Evolutionary conservation across 1,284 basidiomycete genomes (phyloP), one percentile per base, ranked within the genome.

Genomic region (Marasmius tenuissimus): DNA sequence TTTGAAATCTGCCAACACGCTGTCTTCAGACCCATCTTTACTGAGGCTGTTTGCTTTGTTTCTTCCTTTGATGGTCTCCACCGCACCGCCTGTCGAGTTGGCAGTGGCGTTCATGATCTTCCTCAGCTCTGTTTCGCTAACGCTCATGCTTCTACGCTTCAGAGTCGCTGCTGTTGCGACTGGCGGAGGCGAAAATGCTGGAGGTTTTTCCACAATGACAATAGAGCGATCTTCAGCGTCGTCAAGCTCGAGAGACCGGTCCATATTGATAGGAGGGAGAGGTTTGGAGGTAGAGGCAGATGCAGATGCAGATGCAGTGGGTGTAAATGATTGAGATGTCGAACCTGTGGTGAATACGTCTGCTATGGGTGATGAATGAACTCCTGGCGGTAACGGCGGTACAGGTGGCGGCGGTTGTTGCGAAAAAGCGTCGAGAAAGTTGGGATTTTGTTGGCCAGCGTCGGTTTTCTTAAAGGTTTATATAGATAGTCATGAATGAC

Each of bases 61-160:
- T n/a, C 16, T 54, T n/a, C 52, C 52, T 37, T 54, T 54, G 52
- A 54, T 35, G 16, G 52, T 54, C n/a, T 18, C 52, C 16, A 37
- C 18, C n/a, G 34, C 52, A 14, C n/a, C 66, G 63, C 64, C 70
- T 62, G 65, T 10, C 34, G 8, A 75, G 33, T 71, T 72, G 16
- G 74, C 66, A 6, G 79, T 71, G 33, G 78, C 68, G 8, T 74
- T 69, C 52, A 73, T 76, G 3, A 76, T 71, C 64, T 81, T 82
- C 71, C 85, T 82, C 51, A 85, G 68, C 59, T 91, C 90, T 9
- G 81, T 79, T 68, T 91, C 87, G 57, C 87, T 82, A 48, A 91
- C 85, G 67, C 89, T 91, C 84, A 89, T 86, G 71, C 90, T 92
- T 65, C 91, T 78, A 67, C 89, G 83, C 67, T 87, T 89, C 63